These are phyloP conservation scores for Backusella liffmaniae DNA, from an alignment of 192 early-diverging fungal genomes.

Conservation along the genomic window DNA sequence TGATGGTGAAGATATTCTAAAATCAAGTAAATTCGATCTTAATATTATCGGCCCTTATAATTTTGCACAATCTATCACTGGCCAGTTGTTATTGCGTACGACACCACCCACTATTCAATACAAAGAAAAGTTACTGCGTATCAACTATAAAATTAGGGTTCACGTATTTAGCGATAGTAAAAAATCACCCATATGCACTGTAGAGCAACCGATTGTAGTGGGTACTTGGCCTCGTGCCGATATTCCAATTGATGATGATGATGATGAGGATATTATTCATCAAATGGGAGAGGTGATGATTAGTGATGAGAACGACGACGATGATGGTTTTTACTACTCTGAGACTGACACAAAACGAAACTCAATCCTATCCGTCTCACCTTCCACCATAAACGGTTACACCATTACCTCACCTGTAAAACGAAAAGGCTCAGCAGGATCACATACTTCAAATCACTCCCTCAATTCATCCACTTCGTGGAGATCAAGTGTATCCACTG, in stretches of 20 bases:
- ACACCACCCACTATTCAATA: constrained; percentile 35
- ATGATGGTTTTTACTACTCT: background rate
- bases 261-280: constrained; percentile 23
- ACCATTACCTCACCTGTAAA: constrained; percentile 1
- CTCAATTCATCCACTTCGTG: constrained; percentile 14
- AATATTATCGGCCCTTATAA: constrained; percentile 28
- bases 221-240: constrained; percentile 34
- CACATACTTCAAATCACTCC: constrained; percentile 17
- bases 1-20: constrained; percentile 9
- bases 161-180: constrained; percentile 8
- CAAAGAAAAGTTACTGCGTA: constrained; percentile 22
- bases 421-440: background rate
- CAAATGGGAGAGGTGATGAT: constrained; percentile 15
- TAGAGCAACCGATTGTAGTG: constrained; percentile 33
- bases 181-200: background rate
- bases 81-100: constrained; percentile 17
- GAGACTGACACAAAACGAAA: background rate
- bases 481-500: constrained; percentile 12
- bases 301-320: constrained; percentile 18
- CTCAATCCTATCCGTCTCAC: background rate
- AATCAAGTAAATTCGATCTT: constrained; percentile 17
- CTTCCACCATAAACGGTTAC: background rate
- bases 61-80: constrained; percentile 24
- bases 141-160: constrained; percentile 31
- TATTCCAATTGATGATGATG: constrained; percentile 35